Evolutionary conservation across 169 alveolate species (phyloP).

Genomic region (Pseudocohnilembus persalinus): DNA sequence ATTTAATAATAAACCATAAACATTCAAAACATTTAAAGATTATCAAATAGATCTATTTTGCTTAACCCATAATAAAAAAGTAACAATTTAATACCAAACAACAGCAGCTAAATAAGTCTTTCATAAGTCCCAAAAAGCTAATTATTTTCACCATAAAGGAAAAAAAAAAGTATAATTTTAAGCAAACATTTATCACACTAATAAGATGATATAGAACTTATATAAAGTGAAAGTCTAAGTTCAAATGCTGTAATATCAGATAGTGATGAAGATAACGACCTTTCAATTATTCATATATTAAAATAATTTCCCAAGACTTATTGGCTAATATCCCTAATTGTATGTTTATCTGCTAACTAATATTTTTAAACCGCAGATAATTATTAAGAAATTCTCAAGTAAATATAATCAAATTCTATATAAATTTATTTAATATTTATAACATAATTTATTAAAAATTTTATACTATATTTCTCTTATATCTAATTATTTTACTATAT

Average conservation of each 20-base stretch:
- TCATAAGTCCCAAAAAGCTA: too few species aligned
- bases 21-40: not conserved
- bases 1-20: too few species aligned
- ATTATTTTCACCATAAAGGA: not conserved
- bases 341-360: not conserved
- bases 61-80: too few species aligned
- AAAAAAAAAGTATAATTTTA: not conserved
- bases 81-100: too few species aligned
- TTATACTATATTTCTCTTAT: too few species aligned
- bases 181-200: not conserved
- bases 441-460: too few species aligned
- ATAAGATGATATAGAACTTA: not conserved
- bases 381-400: not conserved
- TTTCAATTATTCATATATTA: not conserved
- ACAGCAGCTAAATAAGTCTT: too few species aligned
- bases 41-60: not conserved
- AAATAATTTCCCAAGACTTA: not conserved
- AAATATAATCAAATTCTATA: too few species aligned
- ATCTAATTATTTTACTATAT: too few species aligned
- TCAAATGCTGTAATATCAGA: not conserved
- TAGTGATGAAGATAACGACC: not conserved
- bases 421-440: too few species aligned
- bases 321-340: not conserved
- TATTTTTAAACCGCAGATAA: not conserved
- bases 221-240: not conserved